phyloP scores from a whole-genome alignment of 208 protist species.

The Acanthamoeba castellanii region DNA sequence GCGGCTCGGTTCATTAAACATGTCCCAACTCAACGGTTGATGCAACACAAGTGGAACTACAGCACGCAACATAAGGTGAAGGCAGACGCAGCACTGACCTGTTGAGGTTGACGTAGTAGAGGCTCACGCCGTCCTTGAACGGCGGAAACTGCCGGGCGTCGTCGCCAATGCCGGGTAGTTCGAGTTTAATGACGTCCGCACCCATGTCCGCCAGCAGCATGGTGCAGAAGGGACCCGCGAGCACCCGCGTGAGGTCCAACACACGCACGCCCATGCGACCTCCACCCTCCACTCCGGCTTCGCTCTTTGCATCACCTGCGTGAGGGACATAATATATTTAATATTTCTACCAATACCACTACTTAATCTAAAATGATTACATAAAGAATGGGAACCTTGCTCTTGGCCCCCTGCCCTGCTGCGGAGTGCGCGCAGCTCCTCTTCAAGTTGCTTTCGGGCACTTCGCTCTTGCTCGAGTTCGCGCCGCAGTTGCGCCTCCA shows the following conservation, averaged over 20 bases:
- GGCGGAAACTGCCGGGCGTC: conserved; percentile 71
- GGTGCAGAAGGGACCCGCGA: conserved; percentile 64
- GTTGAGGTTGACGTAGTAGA: conserved; percentile 74
- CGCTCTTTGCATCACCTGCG: background rate
- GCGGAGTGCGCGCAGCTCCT: conserved; percentile 2
- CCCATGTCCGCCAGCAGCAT: conserved; percentile 73
- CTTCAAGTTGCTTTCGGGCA: conserved; percentile 17
- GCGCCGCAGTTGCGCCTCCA: conserved; percentile 22
- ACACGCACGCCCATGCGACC: conserved; percentile 42
- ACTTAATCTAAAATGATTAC: background rate
- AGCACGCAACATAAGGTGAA: background rate
- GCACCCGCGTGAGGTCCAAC: conserved; percentile 64
- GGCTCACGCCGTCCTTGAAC: conserved; percentile 52
- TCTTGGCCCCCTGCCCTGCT: background rate
- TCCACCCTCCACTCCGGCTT: background rate
- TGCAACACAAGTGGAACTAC: background rate
- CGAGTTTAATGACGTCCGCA: conserved; percentile 66
- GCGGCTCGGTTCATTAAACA: background rate
- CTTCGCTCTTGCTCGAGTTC: conserved; percentile 30
- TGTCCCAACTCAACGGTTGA: background rate
- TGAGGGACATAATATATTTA: too few species aligned
- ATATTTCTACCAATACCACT: background rate
- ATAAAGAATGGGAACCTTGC: background rate
- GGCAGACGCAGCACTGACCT: background rate
- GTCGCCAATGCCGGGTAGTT: conserved; percentile 54